These are phyloP conservation scores for Tolypocladium amazonense DNA, from an alignment of 2,329 filamentous ascomycete genomes.

Conservation along the genomic window DNA sequence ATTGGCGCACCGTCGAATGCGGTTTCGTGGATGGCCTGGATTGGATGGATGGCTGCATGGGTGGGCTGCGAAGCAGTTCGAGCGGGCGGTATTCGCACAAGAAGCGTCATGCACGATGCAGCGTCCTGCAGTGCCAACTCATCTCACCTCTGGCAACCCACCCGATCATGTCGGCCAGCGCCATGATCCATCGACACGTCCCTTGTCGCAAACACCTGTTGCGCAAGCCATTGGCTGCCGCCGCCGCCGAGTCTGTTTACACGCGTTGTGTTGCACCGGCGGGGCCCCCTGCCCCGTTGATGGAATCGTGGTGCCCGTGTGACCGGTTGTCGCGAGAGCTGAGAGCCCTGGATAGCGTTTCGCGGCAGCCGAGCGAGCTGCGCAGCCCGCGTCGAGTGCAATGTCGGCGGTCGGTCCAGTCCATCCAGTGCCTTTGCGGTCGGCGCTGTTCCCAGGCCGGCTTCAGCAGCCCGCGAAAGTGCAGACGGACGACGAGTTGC, in stretches of 20 bases:
- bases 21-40: slow-evolving; percentile 10
- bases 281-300: neutral
- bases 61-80: neutral
- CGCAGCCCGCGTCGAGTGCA: neutral
- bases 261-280: neutral
- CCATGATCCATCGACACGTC: neutral
- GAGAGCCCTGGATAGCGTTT: neutral
- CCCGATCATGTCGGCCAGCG: neutral
- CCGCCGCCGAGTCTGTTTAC: neutral
- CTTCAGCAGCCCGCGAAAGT: neutral
- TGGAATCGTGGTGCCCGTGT: neutral
- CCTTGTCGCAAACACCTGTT: neutral
- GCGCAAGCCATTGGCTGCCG: neutral
- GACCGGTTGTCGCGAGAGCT: neutral
- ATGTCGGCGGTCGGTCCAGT: neutral
- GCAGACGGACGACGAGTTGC: neutral
- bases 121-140: slow-evolving; percentile 9
- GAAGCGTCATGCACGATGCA: slow-evolving; percentile 7
- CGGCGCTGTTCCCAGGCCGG: neutral
- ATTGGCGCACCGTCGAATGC: slow-evolving; percentile 10
- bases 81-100: neutral
- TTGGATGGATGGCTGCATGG: slow-evolving; percentile 6
- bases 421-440: neutral
- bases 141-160: slow-evolving; percentile 1
- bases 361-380: neutral